Evolutionary conservation across 257 asterid genomes (phyloP), one percentile per base, ranked within the genome.

Genomic region (Solanum appendiculatum): DNA sequence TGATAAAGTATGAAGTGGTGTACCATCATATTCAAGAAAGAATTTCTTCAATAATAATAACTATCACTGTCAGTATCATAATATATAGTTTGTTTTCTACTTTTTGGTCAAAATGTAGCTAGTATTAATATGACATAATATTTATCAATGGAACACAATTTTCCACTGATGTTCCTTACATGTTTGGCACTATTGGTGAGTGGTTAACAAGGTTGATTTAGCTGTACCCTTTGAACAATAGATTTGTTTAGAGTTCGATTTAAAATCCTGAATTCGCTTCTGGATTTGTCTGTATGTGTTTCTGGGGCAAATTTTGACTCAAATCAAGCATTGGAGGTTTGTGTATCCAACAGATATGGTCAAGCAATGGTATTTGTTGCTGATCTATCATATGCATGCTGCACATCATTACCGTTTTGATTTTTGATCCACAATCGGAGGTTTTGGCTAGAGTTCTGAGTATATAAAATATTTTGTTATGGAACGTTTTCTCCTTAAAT

Each of bases 161-260:
- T 72, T 89, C 95, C 94, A 34, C 94, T 92, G 92, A 93, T 82
- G 96, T 91, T 56, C 93, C 94, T 63, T 91, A 89, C 77, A 90
- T 92, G 25, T 93, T 91, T 86, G 95, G 94, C 2, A 69, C 91
- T 29, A 93, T 93, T 6, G 93, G 94, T 91, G 75, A 90, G 89
- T 31, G 31, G 7, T 33, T 34, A 73, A 34, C 10, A 23, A 21
- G 33, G 21, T 73, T 36, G 51, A 73, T 21, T 37, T 37, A 6
- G 9, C 21, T 36, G 51, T 37, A 73, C 20, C 31, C 31, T 36
- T 73, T 73, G 5, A 37, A 21, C 51, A 36, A 9, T 73, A 21
- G 51, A 37, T 72, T 70, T 9, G 18, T 63, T 63, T 15, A 23
- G 23, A 0, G 14, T 23, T 63, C 4, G 16, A 63, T 34, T 73